Percentiles rank a stretch among this genome's conserved stretches.
phyloP scores from a whole-genome alignment of 768 basidiomycete species.

The Trametes maxima region DNA sequence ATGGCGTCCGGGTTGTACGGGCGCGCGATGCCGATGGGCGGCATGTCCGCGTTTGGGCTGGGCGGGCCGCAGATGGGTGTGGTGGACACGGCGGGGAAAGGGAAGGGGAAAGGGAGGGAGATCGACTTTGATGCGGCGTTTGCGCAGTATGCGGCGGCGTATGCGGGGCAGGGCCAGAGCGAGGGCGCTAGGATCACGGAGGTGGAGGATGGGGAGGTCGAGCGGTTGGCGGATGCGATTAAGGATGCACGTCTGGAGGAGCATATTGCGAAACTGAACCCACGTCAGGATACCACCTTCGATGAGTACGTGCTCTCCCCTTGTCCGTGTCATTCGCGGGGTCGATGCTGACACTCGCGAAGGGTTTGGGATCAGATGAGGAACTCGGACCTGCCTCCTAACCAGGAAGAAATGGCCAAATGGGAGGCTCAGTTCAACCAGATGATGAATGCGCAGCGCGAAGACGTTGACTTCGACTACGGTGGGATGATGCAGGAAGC shows the following conservation, averaged over 20 bases:
- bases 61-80: constrained; percentile 24
- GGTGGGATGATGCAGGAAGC: constrained; percentile 61
- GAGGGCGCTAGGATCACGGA: constrained; percentile 57
- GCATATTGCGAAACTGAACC: constrained; percentile 11
- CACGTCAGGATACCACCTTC: constrained; percentile 44
- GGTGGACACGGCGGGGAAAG: constrained; percentile 63
- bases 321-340: neutral
- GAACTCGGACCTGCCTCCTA: constrained; percentile 57
- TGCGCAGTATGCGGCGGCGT: constrained; percentile 60
- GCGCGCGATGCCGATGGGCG: constrained; percentile 34
- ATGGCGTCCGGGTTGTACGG: constrained; percentile 35
- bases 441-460: constrained; percentile 67
- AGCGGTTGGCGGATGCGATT: constrained; percentile 40
- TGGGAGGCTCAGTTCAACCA: constrained; percentile 88
- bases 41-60: constrained; percentile 24
- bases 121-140: constrained; percentile 88
- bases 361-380: constrained; percentile 69
- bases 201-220: constrained; percentile 44
- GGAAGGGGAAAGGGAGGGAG: constrained; percentile 81
- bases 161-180: constrained; percentile 44
- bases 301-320: constrained; percentile 46
- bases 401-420: constrained; percentile 65
- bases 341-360: neutral
- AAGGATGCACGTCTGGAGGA: constrained; percentile 33
- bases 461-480: constrained; percentile 60